Conservation (phyloP, 306 rosid species). For the Mimosa pudica region DNA sequence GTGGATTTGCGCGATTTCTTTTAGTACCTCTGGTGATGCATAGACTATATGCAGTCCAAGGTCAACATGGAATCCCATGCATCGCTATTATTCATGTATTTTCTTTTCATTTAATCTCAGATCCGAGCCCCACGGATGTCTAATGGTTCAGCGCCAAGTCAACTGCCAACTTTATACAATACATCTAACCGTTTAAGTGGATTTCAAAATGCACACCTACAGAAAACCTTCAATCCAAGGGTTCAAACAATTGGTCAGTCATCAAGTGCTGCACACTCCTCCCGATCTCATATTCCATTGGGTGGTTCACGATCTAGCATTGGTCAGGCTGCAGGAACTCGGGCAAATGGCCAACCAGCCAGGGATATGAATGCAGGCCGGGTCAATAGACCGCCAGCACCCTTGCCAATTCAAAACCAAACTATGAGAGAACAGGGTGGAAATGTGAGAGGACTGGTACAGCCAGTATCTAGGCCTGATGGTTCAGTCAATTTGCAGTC, state of each 20-base stretch:
- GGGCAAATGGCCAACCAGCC: constrained; percentile 40
- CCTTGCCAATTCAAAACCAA: constrained; percentile 48
- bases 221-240: constrained; percentile 53
- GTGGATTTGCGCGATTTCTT: background rate
- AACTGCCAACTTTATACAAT: constrained; percentile 38
- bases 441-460: constrained; percentile 41
- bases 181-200: constrained; percentile 20
- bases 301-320: constrained; percentile 47
- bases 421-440: constrained; percentile 47
- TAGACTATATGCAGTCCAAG: background rate
- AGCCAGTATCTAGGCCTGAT: constrained; percentile 49
- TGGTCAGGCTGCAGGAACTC: constrained; percentile 43
- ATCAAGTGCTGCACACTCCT: constrained; percentile 31
- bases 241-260: constrained; percentile 36
- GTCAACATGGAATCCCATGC: background rate
- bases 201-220: constrained; percentile 63
- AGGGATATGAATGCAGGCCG: constrained; percentile 32
- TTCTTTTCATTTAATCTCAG: constrained; percentile 50
- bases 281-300: constrained; percentile 43
- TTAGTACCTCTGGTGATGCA: background rate
- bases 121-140: constrained; percentile 43
- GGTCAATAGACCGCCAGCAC: constrained; percentile 42
- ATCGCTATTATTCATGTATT: background rate
- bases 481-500: constrained; percentile 36
- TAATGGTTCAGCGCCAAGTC: constrained; percentile 42